Evolutionary conservation across 441 rosid species (phyloP), one percentile per base, ranked within the genome.

Genomic region (Brassica hybrid): DNA sequence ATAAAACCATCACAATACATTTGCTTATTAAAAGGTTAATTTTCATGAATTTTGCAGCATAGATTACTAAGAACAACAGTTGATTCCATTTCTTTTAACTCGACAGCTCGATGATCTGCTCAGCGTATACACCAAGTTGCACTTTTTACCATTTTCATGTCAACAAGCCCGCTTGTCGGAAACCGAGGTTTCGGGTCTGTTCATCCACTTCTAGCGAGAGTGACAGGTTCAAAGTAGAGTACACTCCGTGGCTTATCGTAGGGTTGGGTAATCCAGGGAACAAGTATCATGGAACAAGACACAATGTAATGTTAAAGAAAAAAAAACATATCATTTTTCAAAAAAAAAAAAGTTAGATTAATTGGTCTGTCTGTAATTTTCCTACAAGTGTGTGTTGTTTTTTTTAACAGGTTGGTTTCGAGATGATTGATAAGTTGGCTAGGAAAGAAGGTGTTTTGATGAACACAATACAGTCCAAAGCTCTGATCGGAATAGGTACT

Each of bases 221-320:
- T 75, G 84, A 83, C 59, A 78, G 86, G 67, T 83, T 83, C 79
- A 81, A 87, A 84, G 82, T 88, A 74, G 99, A 94, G 83, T 94
- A 88, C 59, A 91, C 98, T 19, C 99, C 94, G 45, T 94, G 99
- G 97, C 87, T 93, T 67, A 83, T 94, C 79, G 97, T 90, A 25
- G 99, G 97, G 32, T 78, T 91, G 86, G 99, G 99, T 3, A 93
- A 94, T 80, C 99, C 97, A 43, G 99, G 97, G 71, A 92, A 79
- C 79, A 94, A 94, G 91, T 94, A 91, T 87, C 89, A 90, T 45
- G 97, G 97, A 84, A 93, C 97, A 27, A 82, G 99, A 82, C 99
- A 94, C 88, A 94, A 93, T 86, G 97, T 94, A 91, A 84, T 66
- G 8, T 2, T 1, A 58, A 7, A 59, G 2, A 21, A 3, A 11